These are phyloP conservation scores for Lyophyllum decastes DNA, from an alignment of 768 basidiomycete genomes.

Conservation along the genomic window DNA sequence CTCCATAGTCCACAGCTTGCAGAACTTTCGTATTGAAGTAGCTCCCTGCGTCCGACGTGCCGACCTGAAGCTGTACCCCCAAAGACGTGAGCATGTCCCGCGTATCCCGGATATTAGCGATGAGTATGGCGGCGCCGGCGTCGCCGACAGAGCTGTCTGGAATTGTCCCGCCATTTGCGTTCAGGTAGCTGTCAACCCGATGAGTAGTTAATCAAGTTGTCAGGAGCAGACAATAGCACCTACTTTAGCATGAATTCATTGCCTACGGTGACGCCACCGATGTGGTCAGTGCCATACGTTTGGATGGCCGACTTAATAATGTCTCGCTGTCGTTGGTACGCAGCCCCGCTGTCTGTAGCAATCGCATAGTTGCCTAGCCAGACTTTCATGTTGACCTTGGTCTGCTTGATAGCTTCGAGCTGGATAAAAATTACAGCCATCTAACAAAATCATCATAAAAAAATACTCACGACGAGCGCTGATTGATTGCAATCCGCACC, in stretches of 20 bases:
- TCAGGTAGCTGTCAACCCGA: conserved; percentile 53
- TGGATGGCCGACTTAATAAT: conserved; percentile 67
- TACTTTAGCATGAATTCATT: conserved; percentile 89
- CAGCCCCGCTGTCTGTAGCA: conserved; percentile 61
- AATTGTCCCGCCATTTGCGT: conserved; percentile 44
- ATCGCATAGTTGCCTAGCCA: conserved; percentile 73
- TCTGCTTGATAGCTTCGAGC: conserved; percentile 88
- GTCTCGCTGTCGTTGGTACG: conserved; percentile 74
- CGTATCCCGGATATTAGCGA: conserved; percentile 69
- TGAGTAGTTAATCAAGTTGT: not conserved
- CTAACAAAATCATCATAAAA: not conserved
- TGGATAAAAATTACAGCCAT: conserved; percentile 21
- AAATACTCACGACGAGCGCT: conserved; percentile 60
- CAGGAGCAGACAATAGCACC: conserved; percentile 18
- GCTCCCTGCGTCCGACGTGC: conserved; percentile 84
- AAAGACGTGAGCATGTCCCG: conserved; percentile 53
- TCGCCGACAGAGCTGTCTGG: conserved; percentile 65
- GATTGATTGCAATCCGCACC: conserved; percentile 88
- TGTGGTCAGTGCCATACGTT: conserved; percentile 74
- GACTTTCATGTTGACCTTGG: conserved; percentile 84
- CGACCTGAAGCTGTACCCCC: conserved; percentile 65
- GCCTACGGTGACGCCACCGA: conserved; percentile 86
- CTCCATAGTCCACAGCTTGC: conserved; percentile 66
- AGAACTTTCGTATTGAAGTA: conserved; percentile 79
- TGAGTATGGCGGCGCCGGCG: conserved; percentile 61